phyloP scores from a whole-genome alignment of 768 basidiomycete genomes.

The Boletus reticulatus region DNA sequence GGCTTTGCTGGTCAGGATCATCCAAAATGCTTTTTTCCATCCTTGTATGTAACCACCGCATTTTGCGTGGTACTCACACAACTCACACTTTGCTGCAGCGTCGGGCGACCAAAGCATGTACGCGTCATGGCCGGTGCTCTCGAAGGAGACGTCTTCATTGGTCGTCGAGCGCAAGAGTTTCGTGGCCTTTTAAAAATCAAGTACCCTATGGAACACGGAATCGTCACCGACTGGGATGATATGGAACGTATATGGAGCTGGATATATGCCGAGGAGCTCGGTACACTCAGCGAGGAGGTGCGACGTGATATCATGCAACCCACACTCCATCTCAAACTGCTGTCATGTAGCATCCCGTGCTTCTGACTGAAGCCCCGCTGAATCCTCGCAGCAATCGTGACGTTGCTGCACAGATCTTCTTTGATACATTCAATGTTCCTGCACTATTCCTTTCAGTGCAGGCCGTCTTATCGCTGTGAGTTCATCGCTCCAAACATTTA shows the following conservation, averaged over 20 bases:
- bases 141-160: conserved; percentile 96
- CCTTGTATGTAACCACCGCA: conserved; percentile 70
- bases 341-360: conserved; percentile 80
- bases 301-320: conserved; percentile 11
- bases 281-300: conserved; percentile 96
- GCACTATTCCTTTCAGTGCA: conserved; percentile 96
- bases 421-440: conserved; percentile 99
- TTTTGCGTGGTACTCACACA: conserved; percentile 25
- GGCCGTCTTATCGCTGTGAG: conserved; percentile 93
- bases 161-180: conserved; percentile 91
- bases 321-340: conserved; percentile 6
- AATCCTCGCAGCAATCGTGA: conserved; percentile 97
- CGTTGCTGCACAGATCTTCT: conserved; percentile 97
- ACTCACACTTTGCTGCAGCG: conserved; percentile 46
- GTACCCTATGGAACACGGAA: conserved; percentile 99
- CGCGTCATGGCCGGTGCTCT: conserved; percentile 97
- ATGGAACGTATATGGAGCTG: conserved; percentile 99
- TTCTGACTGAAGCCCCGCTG: conserved; percentile 95
- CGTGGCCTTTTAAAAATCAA: conserved; percentile 95
- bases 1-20: conserved; percentile 99
- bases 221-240: conserved; percentile 99
- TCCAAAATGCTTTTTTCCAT: conserved; percentile 99
- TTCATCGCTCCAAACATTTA: conserved; percentile 11
- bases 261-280: conserved; percentile 95
- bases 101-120: conserved; percentile 96